Evolutionary conservation across 2,329 filamentous ascomycete species (phyloP).

Genomic region (Fusarium sp.): DNA sequence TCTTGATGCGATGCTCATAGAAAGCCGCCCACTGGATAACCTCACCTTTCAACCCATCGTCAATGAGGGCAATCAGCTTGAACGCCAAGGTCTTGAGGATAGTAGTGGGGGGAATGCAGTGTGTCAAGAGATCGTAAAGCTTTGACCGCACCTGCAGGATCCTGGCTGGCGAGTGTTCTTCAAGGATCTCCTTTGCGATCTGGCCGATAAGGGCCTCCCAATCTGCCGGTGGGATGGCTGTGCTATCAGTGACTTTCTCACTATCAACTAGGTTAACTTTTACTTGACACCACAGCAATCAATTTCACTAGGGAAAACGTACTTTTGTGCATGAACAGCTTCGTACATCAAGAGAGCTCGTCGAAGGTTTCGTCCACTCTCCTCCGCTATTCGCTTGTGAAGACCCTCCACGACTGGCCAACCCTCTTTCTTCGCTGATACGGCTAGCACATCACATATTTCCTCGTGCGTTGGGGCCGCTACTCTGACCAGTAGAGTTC

Average conservation of each 20-base stretch:
- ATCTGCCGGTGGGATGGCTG: constrained; percentile 91
- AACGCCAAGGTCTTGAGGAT: constrained; percentile 96
- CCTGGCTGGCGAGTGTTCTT: constrained; percentile 88
- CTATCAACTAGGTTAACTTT: constrained; percentile 60
- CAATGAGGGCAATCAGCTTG: constrained; percentile 87
- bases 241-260: constrained; percentile 88
- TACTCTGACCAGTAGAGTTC: constrained; percentile 91
- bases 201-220: constrained; percentile 94
- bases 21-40: constrained; percentile 97
- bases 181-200: constrained; percentile 92
- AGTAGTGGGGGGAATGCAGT: constrained; percentile 95
- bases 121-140: constrained; percentile 95
- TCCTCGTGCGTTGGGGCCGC: constrained; percentile 87
- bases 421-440: constrained; percentile 79
- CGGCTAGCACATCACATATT: constrained; percentile 81
- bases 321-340: constrained; percentile 97
- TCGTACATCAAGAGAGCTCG: constrained; percentile 96
- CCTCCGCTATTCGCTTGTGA: constrained; percentile 85
- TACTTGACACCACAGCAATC: background rate
- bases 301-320: constrained; percentile 49
- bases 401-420: constrained; percentile 82
- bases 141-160: constrained; percentile 91
- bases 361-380: constrained; percentile 90
- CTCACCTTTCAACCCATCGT: constrained; percentile 89
- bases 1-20: constrained; percentile 94